Evolutionary conservation across 139 green algal species (phyloP).

Genomic region (Haematococcus lacustris): DNA sequence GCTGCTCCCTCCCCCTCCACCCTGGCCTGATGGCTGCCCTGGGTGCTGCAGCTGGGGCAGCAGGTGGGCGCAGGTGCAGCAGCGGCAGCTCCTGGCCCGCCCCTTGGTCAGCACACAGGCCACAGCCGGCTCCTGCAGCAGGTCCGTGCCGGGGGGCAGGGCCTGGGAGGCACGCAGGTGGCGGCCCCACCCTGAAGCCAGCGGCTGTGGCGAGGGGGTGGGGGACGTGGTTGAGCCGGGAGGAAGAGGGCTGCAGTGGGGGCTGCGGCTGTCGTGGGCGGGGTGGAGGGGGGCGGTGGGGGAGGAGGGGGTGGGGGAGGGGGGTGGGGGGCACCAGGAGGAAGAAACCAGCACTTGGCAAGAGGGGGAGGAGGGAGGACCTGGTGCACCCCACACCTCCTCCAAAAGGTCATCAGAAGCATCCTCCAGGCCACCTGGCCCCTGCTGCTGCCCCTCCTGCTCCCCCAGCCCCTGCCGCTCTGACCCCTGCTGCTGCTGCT

Average conservation of each 20-base stretch:
- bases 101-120: slow-evolving; percentile 23
- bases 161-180: not conserved
- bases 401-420: too few relatives aligned
- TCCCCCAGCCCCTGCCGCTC: too few relatives aligned
- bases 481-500: too few relatives aligned
- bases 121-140: slow-evolving; percentile 25
- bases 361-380: too few relatives aligned
- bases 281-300: too few relatives aligned
- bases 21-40: not conserved
- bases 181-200: not conserved
- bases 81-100: slow-evolving; percentile 2
- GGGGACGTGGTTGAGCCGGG: not conserved
- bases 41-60: not conserved
- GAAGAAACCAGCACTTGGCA: too few relatives aligned
- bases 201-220: not conserved
- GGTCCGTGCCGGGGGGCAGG: slow-evolving; percentile 13
- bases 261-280: not conserved
- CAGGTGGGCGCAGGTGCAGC: slow-evolving; percentile 12
- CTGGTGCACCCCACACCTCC: too few relatives aligned
- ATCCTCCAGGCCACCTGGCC: too few relatives aligned
- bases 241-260: not conserved
- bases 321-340: not conserved
- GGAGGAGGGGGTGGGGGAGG: not conserved
- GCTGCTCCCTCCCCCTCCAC: not conserved
- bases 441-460: too few relatives aligned